Evolutionary conservation across 352 stramenopile species (phyloP), one percentile per base, ranked within the genome.

Genomic region (Thalassiosira livingstoniorum): DNA sequence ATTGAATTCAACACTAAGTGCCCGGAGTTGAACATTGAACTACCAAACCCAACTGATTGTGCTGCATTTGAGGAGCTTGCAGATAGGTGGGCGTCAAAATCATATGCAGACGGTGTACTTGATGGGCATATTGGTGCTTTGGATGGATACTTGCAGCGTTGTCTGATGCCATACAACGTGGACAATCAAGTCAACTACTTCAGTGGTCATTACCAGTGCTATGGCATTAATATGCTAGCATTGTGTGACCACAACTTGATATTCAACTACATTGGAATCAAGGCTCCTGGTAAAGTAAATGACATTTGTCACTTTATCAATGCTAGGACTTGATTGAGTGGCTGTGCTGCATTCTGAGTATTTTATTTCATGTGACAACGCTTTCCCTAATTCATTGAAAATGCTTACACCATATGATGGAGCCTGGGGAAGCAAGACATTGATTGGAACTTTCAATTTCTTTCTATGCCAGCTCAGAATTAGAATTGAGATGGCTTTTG

Each of bases 181-280:
- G 27, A 62, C 13, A 80, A 80, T 39, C 35, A 53, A 69, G 39
- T 2, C 2, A 74, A 76, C 57, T 86, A 83, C 53, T 82, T 68
- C 37, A 78, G 61, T 31, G 73, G 74, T 4, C 79, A 82, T 62
- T 86, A 86, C 47, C 42, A 76, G 34, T 42, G 37, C 21, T 82
- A 70, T 74, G 79, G 72, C 27, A 43, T 83, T 15, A 86, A 86
- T 63, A 47, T 75, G 10, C 79, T 83, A 51, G 67, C 60, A n/a
- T 60, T 82, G 15, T 82, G 73, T 72, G 79, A 80, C 71, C 43
- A 72, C 31, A 70, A 87, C 32, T 34, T 79, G n/a, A 42, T 68
- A 11, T 87, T 83, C 68, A 27, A 73, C 25, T 86, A 80, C 72
- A 55, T 71, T 55, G 39, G 10, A 57, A 67, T 82, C 23, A 67